phyloP scores from a whole-genome alignment of 805 yeast genomes.

The Kuraishia capsulata region DNA sequence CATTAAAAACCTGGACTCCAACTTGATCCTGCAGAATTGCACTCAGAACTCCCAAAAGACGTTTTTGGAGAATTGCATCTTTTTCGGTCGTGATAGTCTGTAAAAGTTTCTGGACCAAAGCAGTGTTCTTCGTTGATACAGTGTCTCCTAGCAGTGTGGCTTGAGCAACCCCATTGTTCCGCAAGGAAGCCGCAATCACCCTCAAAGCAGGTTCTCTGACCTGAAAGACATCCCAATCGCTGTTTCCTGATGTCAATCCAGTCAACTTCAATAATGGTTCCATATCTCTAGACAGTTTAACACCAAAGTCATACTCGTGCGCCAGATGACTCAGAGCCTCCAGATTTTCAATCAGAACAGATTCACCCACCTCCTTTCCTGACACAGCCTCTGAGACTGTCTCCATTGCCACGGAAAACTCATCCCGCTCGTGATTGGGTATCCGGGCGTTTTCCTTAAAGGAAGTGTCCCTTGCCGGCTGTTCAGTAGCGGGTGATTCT shows the following conservation, averaged over 20 bases:
- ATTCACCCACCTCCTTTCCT: conserved; percentile 8
- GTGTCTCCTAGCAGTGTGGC: conserved; percentile 10
- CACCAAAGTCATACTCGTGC: conserved; percentile 60
- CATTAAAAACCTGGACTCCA: conserved; percentile 19
- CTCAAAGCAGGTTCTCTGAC: conserved; percentile 47
- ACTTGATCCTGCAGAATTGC: conserved; percentile 28
- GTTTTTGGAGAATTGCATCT: conserved; percentile 30
- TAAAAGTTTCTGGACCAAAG: conserved; percentile 7
- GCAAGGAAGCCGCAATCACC: conserved; percentile 54
- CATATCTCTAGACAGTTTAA: conserved; percentile 28
- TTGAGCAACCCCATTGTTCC: conserved; percentile 65
- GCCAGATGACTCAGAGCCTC: conserved; percentile 24
- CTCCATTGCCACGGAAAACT: not conserved
- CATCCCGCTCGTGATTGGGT: not conserved
- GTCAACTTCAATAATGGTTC: conserved; percentile 20
- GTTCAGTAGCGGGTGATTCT: not conserved
- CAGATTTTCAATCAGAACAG: conserved; percentile 1
- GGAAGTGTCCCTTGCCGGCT: not conserved
- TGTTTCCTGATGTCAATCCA: conserved; percentile 10
- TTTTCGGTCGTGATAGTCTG: conserved; percentile 6
- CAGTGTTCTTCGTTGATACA: conserved; percentile 10
- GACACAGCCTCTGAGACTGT: conserved; percentile 1
- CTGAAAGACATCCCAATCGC: conserved; percentile 1
- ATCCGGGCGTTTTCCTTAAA: not conserved
- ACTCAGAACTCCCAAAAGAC: conserved; percentile 43